phyloP scores from a whole-genome alignment of 2,329 filamentous ascomycete genomes.

The Aspergillus chevalieri region DNA sequence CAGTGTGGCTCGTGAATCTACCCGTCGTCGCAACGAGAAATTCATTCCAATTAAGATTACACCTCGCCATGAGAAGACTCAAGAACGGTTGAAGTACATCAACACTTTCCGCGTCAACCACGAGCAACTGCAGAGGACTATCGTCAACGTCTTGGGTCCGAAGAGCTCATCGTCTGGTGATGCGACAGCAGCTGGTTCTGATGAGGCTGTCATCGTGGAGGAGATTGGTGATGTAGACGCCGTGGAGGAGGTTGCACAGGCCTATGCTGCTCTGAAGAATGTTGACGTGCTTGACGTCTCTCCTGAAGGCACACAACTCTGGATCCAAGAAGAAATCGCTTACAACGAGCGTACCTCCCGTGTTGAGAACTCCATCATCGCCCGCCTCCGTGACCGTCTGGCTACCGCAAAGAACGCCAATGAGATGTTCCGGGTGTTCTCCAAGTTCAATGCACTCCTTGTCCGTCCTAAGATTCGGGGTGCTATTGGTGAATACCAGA shows the following conservation, averaged over 20 bases:
- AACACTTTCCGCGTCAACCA: slow-evolving; percentile 93
- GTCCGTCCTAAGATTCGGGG: slow-evolving; percentile 98
- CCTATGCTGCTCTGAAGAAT: slow-evolving; percentile 88
- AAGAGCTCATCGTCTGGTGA: slow-evolving; percentile 55
- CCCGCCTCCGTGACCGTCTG: slow-evolving; percentile 80
- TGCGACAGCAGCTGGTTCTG: slow-evolving; percentile 38
- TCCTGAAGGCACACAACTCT: slow-evolving; percentile 78
- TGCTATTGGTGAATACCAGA: slow-evolving; percentile 96
- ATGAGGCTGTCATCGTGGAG: slow-evolving; percentile 69
- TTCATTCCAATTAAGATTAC: slow-evolving; percentile 98
- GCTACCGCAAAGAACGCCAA: slow-evolving; percentile 95
- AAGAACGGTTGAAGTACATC: slow-evolving; percentile 88
- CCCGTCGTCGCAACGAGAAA: slow-evolving; percentile 86
- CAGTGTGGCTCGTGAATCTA: slow-evolving; percentile 92
- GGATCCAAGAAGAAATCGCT: slow-evolving; percentile 87
- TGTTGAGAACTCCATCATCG: slow-evolving; percentile 98
- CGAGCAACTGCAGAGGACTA: slow-evolving; percentile 93
- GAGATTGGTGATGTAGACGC: slow-evolving; percentile 97
- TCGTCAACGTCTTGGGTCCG: slow-evolving; percentile 89
- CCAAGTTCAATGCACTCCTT: slow-evolving; percentile 98
- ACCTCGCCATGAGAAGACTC: slow-evolving; percentile 79
- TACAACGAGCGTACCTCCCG: slow-evolving; percentile 97
- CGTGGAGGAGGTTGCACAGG: slow-evolving; percentile 90
- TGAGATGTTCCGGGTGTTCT: slow-evolving; percentile 99
- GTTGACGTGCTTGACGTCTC: slow-evolving; percentile 93